phyloP scores from a whole-genome alignment of 2,329 filamentous ascomycete species.

The Botrytis deweyae region DNA sequence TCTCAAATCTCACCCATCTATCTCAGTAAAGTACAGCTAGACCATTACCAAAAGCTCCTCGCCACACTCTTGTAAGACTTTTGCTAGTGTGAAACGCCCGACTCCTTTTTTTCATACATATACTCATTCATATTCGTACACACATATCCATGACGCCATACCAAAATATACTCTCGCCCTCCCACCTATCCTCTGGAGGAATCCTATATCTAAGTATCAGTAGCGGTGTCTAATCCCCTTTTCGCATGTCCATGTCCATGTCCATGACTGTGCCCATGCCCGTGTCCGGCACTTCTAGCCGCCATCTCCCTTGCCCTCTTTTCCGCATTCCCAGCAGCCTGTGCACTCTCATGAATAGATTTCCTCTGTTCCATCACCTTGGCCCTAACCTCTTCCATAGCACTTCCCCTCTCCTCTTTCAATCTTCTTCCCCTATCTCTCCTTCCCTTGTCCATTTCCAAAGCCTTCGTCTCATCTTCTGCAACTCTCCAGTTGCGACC shows the following conservation, averaged over 20 bases:
- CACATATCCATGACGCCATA: conserved; percentile 4
- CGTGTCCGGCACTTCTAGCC: neutral
- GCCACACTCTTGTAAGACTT: neutral
- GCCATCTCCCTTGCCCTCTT: neutral
- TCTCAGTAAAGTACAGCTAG: neutral
- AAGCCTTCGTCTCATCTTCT: conserved; percentile 28
- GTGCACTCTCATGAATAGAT: neutral
- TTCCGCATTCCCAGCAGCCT: neutral
- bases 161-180: neutral
- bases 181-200: neutral
- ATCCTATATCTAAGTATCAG: neutral
- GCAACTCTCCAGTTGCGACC: conserved; percentile 37
- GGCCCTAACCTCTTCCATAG: conserved; percentile 26
- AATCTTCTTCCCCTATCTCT: conserved; percentile 31
- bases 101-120: neutral
- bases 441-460: conserved; percentile 34
- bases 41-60: neutral
- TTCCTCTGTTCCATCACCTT: conserved; percentile 18
- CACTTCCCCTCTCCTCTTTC: conserved; percentile 31
- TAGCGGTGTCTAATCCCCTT: neutral
- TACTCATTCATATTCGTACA: conserved; percentile 10
- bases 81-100: neutral
- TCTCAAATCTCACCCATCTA: neutral
- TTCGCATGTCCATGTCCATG: neutral
- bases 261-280: neutral